These are phyloP conservation scores for Sporothrix dimorphospora DNA, from an alignment of 2,329 filamentous ascomycete species.

Conservation along the genomic window DNA sequence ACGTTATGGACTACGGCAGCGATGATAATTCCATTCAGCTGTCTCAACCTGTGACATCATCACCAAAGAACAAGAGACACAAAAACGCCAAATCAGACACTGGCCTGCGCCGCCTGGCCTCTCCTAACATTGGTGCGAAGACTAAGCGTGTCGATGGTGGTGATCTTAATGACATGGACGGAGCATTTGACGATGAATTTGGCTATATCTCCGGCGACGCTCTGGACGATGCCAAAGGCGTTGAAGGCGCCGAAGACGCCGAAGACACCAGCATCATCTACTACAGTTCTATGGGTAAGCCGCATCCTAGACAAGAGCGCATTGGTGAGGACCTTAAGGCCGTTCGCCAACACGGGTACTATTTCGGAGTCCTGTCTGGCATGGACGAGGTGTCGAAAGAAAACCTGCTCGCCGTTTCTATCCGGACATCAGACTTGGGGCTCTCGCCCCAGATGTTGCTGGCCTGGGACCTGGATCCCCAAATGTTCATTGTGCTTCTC, in stretches of 20 bases:
- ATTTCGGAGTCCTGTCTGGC: conserved; percentile 63
- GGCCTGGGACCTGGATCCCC: conserved; percentile 71
- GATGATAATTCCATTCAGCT: background rate
- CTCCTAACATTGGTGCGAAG: background rate
- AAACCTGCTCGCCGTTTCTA: conserved; percentile 66
- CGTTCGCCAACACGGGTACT: conserved; percentile 69
- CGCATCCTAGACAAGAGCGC: conserved; percentile 10
- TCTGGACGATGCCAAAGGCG: conserved; percentile 36
- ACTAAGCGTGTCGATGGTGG: background rate
- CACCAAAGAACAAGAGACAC: background rate
- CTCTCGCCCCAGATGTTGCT: conserved; percentile 74
- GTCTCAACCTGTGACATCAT: background rate
- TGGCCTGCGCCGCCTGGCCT: background rate
- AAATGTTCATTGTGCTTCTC: conserved; percentile 74
- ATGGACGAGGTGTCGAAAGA: conserved; percentile 46
- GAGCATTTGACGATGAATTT: background rate
- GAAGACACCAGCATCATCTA: conserved; percentile 39
- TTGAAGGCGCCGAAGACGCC: conserved; percentile 37
- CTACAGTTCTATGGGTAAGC: background rate
- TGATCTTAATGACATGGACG: background rate
- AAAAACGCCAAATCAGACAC: background rate
- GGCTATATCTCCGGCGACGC: conserved; percentile 18
- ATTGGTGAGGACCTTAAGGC: conserved; percentile 63
- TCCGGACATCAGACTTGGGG: conserved; percentile 69
- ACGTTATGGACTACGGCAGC: background rate